Base-by-base conservation (phyloP, 129 eudicot genomes). In the Kitagawia praeruptora region DNA sequence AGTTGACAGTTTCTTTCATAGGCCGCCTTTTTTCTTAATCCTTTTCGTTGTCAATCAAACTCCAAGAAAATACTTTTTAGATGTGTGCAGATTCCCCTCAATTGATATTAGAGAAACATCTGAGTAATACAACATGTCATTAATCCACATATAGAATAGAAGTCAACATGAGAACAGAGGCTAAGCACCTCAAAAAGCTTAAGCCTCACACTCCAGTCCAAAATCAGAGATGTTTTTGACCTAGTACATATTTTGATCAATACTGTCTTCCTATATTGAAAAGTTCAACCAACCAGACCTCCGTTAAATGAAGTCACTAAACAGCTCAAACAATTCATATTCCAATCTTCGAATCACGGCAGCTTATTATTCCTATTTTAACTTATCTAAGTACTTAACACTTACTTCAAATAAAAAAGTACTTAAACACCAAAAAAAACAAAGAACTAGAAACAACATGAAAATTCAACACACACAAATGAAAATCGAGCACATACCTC, bases 401-500 rank as follows among this genome's bases (percentile, higher is more conserved):
- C 37, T 34, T 34, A 1, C 37, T 34, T 34, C 37, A 34, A 34
- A 34, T 34, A 34, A 1, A 34, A 34, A 58, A 58, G 14, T 7
- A 58, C 31, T 61, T 9, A 0, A 61, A 61, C 37, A n/a, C 69
- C 0, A 25, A 61, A 56, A 56, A 58, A 61, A n/a, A 61, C 66
- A 56, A 23, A 21, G 10, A 56, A 56, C 28, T 8, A n/a, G 13
- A 58, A 23, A 51, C 58, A 51, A 51, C n/a, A 51, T 23, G 15
- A 23, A 23, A n/a, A 25, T 7, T 10, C 3, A 8, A 23, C 8
- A n/a, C 34, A 21, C 34, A 44, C 3, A 25, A 44, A 41, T 74
- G 1, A 44, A 42, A 51, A 6, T 21, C 31, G 41, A 41, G 0
- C 46, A 15, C 78, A 78, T 78, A 87, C 89, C 89, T 87, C 77